These are phyloP conservation scores for Tolypocladium amazonense DNA, from an alignment of 2,329 filamentous ascomycete genomes.

Conservation along the genomic window DNA sequence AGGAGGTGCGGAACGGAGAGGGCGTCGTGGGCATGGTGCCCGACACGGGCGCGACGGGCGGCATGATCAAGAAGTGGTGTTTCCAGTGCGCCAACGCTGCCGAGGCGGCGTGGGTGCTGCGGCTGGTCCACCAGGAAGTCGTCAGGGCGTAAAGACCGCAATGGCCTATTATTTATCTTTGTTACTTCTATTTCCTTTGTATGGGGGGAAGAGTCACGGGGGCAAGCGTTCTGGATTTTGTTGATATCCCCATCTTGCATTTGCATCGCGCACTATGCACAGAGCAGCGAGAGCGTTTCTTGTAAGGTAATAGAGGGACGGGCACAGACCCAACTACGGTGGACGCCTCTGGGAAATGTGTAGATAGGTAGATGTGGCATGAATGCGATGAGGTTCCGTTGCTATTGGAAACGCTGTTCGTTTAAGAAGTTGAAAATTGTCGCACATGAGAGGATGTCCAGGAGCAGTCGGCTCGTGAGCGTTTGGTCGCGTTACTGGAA, in stretches of 20 bases:
- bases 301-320: not conserved
- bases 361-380: not conserved
- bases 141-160: constrained; percentile 8
- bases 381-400: not conserved
- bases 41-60: constrained; percentile 38
- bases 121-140: constrained; percentile 47
- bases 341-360: not conserved
- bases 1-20: constrained; percentile 57
- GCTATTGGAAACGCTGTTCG: not conserved
- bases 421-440: not conserved
- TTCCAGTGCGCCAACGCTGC: constrained; percentile 45
- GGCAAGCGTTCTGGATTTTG: not conserved
- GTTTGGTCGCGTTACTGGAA: too few species aligned
- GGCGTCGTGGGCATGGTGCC: constrained; percentile 43
- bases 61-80: constrained; percentile 52
- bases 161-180: not conserved
- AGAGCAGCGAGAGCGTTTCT: not conserved
- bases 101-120: constrained; percentile 45
- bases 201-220: not conserved
- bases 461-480: too few species aligned
- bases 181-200: not conserved
- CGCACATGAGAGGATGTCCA: too few species aligned
- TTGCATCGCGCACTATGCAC: not conserved
- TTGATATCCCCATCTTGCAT: not conserved
- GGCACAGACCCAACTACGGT: not conserved